phyloP scores from a whole-genome alignment of 1,284 basidiomycete species.

The Ceratobasidium sp. region DNA sequence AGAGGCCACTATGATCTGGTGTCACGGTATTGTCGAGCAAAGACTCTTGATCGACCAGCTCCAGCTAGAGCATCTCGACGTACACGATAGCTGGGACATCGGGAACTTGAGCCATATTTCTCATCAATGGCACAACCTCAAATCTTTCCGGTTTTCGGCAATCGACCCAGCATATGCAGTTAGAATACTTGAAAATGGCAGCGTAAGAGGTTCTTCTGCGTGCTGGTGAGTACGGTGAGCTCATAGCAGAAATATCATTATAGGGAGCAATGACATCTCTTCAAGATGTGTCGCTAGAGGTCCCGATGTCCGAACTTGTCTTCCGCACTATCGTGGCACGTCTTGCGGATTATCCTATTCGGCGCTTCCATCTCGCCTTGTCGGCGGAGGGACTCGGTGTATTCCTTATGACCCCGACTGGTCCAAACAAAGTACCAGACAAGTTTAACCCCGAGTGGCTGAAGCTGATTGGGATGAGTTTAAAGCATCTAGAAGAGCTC shows the following conservation, averaged over 20 bases:
- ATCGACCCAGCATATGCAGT: conserved; percentile 25
- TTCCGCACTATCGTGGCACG: conserved; percentile 3
- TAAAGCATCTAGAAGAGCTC: conserved; percentile 20
- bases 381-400: conserved; percentile 25
- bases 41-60: conserved; percentile 15
- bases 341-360: conserved; percentile 21
- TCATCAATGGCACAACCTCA: conserved; percentile 38
- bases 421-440: conserved; percentile 6
- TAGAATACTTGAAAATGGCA: conserved; percentile 31
- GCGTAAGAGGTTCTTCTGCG: conserved; percentile 34
- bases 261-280: conserved; percentile 40
- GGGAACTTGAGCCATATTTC: conserved; percentile 31
- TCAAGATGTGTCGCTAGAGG: conserved; percentile 36
- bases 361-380: conserved; percentile 23
- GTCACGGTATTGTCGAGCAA: conserved; percentile 36
- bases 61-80: conserved; percentile 26
- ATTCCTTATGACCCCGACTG: neutral
- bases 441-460: conserved; percentile 25
- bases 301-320: conserved; percentile 21
- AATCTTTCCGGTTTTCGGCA: conserved; percentile 36
- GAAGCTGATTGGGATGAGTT: neutral
- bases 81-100: conserved; percentile 40
- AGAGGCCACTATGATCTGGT: conserved; percentile 36
- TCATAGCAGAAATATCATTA: conserved; percentile 14
- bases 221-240: conserved; percentile 31